phyloP scores from a whole-genome alignment of 257 asterid genomes.

The Petunia secreta region DNA sequence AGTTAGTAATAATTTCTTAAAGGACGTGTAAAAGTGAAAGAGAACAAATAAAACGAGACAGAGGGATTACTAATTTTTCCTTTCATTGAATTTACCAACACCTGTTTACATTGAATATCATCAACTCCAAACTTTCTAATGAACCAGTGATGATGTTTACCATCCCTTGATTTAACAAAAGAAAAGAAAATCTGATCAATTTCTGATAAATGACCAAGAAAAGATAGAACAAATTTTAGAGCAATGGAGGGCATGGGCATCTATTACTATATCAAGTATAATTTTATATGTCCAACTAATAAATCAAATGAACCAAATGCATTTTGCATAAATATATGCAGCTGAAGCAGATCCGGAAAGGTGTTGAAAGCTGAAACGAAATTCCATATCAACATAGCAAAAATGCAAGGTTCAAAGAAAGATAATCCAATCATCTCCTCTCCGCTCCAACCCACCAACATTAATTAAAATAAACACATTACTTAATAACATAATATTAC shows the following conservation, averaged over 20 bases:
- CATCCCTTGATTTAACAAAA: background rate
- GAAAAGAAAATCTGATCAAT: background rate
- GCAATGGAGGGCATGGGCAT: background rate
- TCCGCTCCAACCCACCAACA: background rate
- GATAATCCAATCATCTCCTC: background rate
- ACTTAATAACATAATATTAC: background rate
- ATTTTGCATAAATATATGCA: conserved; percentile 7
- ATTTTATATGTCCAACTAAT: background rate
- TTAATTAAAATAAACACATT: background rate
- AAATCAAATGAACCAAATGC: background rate
- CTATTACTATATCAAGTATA: too few species aligned
- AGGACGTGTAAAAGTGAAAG: too few species aligned
- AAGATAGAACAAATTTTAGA: background rate
- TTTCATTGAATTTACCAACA: too few species aligned
- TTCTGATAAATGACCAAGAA: background rate
- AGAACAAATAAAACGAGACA: too few species aligned
- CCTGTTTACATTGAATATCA: too few species aligned
- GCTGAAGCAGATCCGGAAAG: background rate
- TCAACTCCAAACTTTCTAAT: too few species aligned
- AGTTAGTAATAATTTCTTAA: too few species aligned
- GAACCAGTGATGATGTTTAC: too few species aligned
- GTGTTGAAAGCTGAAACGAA: background rate
- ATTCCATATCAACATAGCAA: background rate
- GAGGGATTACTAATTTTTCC: too few species aligned
- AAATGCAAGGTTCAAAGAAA: background rate